Evolutionary conservation across 768 basidiomycete genomes (phyloP).

Genomic region (Hygrocybe coccinea): DNA sequence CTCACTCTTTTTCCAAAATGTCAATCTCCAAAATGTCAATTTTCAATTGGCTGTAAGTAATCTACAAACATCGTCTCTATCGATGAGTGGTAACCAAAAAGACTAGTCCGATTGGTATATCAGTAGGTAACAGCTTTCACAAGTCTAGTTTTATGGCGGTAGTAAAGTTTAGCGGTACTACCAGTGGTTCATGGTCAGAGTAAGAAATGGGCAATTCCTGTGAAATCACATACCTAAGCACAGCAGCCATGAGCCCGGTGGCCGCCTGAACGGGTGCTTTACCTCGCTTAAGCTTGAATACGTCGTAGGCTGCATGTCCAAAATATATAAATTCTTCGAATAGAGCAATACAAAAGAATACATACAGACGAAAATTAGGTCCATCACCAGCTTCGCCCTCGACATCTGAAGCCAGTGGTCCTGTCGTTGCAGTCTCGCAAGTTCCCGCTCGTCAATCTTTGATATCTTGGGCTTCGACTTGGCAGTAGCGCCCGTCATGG

Average conservation of each 20-base stretch:
- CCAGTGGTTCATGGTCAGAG: conserved; percentile 1
- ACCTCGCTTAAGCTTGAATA: conserved; percentile 66
- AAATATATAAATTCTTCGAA: conserved; percentile 6
- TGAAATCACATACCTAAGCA: conserved; percentile 59
- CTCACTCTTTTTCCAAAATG: too few relatives aligned
- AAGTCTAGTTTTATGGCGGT: conserved; percentile 61
- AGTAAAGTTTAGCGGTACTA: conserved; percentile 71
- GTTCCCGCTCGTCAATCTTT: conserved; percentile 66
- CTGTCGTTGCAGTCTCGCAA: conserved; percentile 60
- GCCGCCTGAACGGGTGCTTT: conserved; percentile 58
- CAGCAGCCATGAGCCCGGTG: conserved; percentile 62
- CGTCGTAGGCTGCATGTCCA: conserved; percentile 57
- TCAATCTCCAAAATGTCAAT: not conserved
- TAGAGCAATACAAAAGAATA: conserved; percentile 13
- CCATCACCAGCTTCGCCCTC: conserved; percentile 71
- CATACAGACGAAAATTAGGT: conserved; percentile 82
- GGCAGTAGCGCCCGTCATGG: conserved; percentile 62
- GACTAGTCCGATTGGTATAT: conserved; percentile 9
- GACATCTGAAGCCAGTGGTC: conserved; percentile 73
- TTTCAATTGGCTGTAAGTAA: not conserved
- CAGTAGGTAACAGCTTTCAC: conserved; percentile 36
- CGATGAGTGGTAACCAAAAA: too few relatives aligned
- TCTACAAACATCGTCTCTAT: conserved; percentile 10
- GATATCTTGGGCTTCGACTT: conserved; percentile 58
- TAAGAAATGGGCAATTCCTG: not conserved